These are phyloP conservation scores for Fomitopsis serialis DNA, from an alignment of 768 basidiomycete genomes.

Conservation along the genomic window DNA sequence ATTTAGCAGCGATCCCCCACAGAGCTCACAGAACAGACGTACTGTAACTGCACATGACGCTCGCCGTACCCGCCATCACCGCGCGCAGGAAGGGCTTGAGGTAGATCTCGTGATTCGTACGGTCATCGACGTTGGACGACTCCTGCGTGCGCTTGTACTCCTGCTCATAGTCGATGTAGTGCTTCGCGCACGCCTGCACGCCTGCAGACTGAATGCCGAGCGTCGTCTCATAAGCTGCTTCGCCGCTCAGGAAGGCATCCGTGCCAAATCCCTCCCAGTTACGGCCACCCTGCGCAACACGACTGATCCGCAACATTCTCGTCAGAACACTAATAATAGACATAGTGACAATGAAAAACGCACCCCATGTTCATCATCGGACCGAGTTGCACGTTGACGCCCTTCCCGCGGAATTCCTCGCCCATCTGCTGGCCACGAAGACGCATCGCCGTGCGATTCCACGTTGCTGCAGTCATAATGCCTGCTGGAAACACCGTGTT, in stretches of 20 bases:
- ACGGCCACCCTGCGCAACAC: slow-evolving; percentile 72
- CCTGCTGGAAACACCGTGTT: slow-evolving; percentile 82
- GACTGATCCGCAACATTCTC: slow-evolving; percentile 23
- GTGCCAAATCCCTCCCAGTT: slow-evolving; percentile 97
- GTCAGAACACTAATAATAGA: not conserved
- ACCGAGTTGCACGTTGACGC: slow-evolving; percentile 72
- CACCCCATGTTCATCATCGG: slow-evolving; percentile 84
- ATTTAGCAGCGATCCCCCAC: not conserved
- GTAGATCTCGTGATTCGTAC: slow-evolving; percentile 75
- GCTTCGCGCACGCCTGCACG: slow-evolving; percentile 85
- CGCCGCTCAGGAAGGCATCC: slow-evolving; percentile 84
- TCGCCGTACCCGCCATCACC: slow-evolving; percentile 69
- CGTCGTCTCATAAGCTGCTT: slow-evolving; percentile 74
- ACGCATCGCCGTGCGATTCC: slow-evolving; percentile 72
- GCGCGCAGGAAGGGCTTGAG: slow-evolving; percentile 63
- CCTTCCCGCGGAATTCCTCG: slow-evolving; percentile 76
- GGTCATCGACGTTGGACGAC: slow-evolving; percentile 71
- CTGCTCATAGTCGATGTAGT: slow-evolving; percentile 75
- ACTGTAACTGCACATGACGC: slow-evolving; percentile 78
- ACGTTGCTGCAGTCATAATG: slow-evolving; percentile 80
- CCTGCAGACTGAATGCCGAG: slow-evolving; percentile 75
- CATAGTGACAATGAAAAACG: not conserved
- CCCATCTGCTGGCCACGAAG: slow-evolving; percentile 76
- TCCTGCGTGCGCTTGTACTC: slow-evolving; percentile 51
- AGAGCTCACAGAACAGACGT: slow-evolving; percentile 15